Conservation (phyloP, 495 filamentous ascomycete species). For the Amphirosellinia nigrospora region DNA sequence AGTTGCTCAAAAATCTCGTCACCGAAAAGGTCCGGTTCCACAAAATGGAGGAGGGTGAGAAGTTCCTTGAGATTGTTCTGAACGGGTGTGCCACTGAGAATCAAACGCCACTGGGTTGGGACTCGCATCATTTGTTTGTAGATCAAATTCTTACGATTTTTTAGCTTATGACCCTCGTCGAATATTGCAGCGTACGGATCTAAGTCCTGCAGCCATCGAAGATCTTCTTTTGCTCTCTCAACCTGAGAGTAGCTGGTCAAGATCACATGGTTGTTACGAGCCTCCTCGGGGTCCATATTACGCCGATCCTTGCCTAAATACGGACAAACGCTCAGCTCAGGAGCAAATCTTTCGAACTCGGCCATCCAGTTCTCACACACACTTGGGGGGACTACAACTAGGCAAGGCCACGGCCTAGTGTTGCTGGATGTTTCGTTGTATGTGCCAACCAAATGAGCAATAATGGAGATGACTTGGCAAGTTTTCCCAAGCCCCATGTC, state of each 20-base stretch:
- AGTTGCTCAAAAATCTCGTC: constrained; percentile 73
- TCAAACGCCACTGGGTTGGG: constrained; percentile 74
- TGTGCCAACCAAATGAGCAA: constrained; percentile 77
- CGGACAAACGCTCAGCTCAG: constrained; percentile 71
- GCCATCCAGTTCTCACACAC: constrained; percentile 94
- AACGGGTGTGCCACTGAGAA: constrained; percentile 91
- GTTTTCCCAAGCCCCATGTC: constrained; percentile 99
- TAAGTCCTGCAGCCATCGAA: constrained; percentile 44
- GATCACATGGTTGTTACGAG: constrained; percentile 72
- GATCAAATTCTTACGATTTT: constrained; percentile 79
- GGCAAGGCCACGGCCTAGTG: constrained; percentile 73
- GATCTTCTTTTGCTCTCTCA: constrained; percentile 45
- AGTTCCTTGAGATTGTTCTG: constrained; percentile 97
- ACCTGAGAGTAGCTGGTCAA: constrained; percentile 80
- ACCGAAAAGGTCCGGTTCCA: constrained; percentile 82
- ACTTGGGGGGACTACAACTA: constrained; percentile 89
- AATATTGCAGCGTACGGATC: constrained; percentile 74
- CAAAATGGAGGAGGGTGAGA: constrained; percentile 84
- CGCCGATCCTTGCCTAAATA: constrained; percentile 75
- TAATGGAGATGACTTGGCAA: constrained; percentile 91
- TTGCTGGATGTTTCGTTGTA: constrained; percentile 32
- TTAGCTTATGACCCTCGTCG: constrained; percentile 91
- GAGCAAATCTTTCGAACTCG: constrained; percentile 89
- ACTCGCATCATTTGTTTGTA: constrained; percentile 84
- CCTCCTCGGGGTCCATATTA: constrained; percentile 66